These are phyloP conservation scores for Podospora comata DNA, from an alignment of 495 filamentous ascomycete species.

Conservation along the genomic window DNA sequence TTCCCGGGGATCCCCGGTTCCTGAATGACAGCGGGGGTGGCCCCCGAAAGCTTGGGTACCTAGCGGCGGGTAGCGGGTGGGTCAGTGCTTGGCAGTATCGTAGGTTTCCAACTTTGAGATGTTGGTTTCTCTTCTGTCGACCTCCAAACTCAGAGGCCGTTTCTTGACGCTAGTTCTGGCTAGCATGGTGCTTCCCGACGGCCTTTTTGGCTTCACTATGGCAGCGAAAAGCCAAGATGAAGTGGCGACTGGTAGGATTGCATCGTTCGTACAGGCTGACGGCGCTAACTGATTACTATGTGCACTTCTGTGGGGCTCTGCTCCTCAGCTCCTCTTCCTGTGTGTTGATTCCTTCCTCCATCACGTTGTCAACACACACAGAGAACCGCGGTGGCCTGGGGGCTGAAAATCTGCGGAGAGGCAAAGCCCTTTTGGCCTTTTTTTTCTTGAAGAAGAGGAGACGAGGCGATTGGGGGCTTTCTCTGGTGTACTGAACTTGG, in stretches of 20 bases:
- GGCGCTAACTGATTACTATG: background rate
- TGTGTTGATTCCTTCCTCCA: background rate
- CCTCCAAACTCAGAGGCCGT: background rate
- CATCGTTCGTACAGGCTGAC: background rate
- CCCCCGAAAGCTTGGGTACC: background rate
- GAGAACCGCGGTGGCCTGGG: background rate
- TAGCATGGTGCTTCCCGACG: background rate
- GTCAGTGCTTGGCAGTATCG: background rate
- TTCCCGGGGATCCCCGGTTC: background rate
- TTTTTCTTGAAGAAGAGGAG: background rate
- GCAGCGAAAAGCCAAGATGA: background rate
- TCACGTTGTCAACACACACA: background rate
- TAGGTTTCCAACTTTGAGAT: background rate
- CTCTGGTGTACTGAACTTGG: background rate
- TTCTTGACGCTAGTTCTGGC: background rate
- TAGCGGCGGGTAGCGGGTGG: background rate
- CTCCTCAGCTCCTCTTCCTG: background rate
- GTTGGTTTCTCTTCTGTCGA: background rate
- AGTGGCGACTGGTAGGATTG: background rate
- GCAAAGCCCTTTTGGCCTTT: background rate
- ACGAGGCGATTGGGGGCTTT: background rate
- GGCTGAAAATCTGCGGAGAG: background rate
- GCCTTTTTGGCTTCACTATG: background rate
- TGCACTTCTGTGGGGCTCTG: background rate
- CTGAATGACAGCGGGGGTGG: background rate